A percentile compares a stretch with the other conserved stretches of the same genome.
phyloP scores from a whole-genome alignment of 148 eudicot genomes.

The Salicornia ramosissima region DNA sequence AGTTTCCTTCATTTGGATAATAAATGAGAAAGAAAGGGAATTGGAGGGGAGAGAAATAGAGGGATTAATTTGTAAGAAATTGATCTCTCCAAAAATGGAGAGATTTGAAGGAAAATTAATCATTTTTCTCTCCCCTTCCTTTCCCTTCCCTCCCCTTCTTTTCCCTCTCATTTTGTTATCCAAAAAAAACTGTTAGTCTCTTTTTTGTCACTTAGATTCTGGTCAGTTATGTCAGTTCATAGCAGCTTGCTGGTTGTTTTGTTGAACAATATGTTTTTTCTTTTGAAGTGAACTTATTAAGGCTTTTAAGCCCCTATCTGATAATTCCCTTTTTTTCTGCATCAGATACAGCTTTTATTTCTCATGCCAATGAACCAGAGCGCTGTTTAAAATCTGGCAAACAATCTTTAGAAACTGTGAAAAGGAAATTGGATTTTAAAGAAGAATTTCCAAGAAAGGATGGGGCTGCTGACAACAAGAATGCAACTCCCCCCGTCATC shows the following conservation, averaged over 20 bases:
- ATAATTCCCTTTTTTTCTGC: background rate
- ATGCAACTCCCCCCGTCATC: background rate
- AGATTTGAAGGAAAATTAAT: too few species aligned
- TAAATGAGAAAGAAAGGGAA: too few species aligned
- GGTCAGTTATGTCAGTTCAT: too few species aligned
- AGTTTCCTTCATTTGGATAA: too few species aligned
- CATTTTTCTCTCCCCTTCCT: too few species aligned
- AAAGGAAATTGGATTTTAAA: conserved; percentile 3
- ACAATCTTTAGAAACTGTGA: background rate
- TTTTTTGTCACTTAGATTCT: too few species aligned
- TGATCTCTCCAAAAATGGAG: too few species aligned
- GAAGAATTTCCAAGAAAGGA: background rate
- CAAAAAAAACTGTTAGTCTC: too few species aligned
- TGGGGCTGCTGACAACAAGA: background rate
- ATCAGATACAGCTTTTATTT: conserved; percentile 6
- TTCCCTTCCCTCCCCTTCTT: too few species aligned
- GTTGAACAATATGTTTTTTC: background rate
- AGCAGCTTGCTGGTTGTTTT: background rate
- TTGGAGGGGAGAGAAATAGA: too few species aligned
- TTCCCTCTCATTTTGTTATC: too few species aligned
- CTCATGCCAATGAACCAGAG: background rate
- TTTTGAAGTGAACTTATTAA: background rate
- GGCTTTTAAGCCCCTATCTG: background rate
- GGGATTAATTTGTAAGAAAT: too few species aligned
- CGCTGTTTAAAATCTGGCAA: background rate